Percentiles rank a stretch among this genome's conserved stretches.
These are phyloP conservation scores for Pharnaceum exiguum DNA, from an alignment of 148 eudicot species.

Conservation along the genomic window DNA sequence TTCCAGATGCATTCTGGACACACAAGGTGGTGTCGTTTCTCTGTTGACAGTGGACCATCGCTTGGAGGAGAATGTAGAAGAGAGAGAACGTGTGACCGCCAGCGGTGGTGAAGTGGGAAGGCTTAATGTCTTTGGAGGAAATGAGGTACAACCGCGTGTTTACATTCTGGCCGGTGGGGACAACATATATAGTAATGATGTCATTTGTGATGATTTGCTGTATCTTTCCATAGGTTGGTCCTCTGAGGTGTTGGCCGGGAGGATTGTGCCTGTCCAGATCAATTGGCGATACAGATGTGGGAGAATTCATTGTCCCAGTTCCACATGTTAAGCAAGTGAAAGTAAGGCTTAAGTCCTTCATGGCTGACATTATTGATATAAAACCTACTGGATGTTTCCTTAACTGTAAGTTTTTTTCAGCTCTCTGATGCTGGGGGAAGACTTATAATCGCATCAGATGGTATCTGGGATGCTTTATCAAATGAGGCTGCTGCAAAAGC, in stretches of 20 bases:
- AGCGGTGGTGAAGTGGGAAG: conserved; percentile 98
- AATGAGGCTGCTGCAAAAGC: conserved; percentile 85
- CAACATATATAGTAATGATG: background rate
- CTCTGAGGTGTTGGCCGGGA: conserved; percentile 99
- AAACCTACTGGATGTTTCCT: background rate
- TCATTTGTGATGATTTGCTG: background rate
- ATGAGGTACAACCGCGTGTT: conserved; percentile 46
- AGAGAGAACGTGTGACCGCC: conserved; percentile 90
- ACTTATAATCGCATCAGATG: conserved; percentile 96
- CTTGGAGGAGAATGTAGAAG: conserved; percentile 90
- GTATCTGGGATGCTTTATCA: conserved; percentile 92
- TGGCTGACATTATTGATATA: background rate
- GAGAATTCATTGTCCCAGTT: conserved; percentile 93
- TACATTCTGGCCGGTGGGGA: background rate
- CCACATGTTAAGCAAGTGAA: conserved; percentile 99
- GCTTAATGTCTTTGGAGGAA: conserved; percentile 77
- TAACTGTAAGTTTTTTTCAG: conserved; percentile 33
- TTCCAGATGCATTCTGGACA: conserved; percentile 93
- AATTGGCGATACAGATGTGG: conserved; percentile 97
- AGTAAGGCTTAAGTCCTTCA: conserved; percentile 33
- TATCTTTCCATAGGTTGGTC: conserved; percentile 74
- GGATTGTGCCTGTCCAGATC: conserved; percentile 97
- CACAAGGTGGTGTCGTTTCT: conserved; percentile 87
- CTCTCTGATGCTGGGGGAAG: conserved; percentile 91
- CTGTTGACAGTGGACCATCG: conserved; percentile 91